Percentiles rank a stretch among this genome's conserved stretches.
Conservation (phyloP, 2,329 filamentous ascomycete species). For the Claviceps maximensis region DNA sequence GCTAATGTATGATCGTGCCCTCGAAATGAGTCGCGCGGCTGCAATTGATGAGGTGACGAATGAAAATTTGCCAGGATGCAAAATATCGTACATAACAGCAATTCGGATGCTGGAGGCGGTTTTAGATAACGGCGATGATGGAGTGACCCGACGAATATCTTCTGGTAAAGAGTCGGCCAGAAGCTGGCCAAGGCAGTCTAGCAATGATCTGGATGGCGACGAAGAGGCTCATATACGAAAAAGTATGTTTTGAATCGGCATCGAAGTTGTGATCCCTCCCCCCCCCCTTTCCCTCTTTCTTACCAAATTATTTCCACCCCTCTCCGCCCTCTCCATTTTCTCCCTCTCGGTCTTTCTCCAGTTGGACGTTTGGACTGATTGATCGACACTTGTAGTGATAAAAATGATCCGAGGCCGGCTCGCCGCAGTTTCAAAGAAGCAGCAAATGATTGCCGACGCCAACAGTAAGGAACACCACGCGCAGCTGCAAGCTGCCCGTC, state of each 20-base stretch:
- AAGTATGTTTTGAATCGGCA: constrained; percentile 36
- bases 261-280: background rate
- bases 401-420: constrained; percentile 48
- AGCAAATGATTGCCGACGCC: constrained; percentile 46
- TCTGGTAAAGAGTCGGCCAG: constrained; percentile 29
- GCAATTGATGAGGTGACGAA: constrained; percentile 94
- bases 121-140: constrained; percentile 64
- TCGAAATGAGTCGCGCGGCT: constrained; percentile 91
- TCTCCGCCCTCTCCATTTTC: background rate
- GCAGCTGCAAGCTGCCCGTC: constrained; percentile 28
- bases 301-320: background rate
- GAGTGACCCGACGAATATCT: constrained; percentile 19
- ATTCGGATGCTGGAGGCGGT: constrained; percentile 93
- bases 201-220: constrained; percentile 47
- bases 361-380: background rate
- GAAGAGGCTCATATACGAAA: constrained; percentile 62
- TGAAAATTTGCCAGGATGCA: constrained; percentile 74
- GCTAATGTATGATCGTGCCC: constrained; percentile 91
- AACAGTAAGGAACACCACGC: constrained; percentile 33
- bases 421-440: constrained; percentile 44
- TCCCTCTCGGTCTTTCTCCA: too few relatives aligned
- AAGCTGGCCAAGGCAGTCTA: constrained; percentile 19
- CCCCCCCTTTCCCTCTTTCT: background rate
- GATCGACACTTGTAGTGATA: constrained; percentile 33
- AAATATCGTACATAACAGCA: constrained; percentile 85